Base-by-base conservation (phyloP, 2,329 filamentous ascomycete genomes). In the Aureobasidium vineae region DNA sequence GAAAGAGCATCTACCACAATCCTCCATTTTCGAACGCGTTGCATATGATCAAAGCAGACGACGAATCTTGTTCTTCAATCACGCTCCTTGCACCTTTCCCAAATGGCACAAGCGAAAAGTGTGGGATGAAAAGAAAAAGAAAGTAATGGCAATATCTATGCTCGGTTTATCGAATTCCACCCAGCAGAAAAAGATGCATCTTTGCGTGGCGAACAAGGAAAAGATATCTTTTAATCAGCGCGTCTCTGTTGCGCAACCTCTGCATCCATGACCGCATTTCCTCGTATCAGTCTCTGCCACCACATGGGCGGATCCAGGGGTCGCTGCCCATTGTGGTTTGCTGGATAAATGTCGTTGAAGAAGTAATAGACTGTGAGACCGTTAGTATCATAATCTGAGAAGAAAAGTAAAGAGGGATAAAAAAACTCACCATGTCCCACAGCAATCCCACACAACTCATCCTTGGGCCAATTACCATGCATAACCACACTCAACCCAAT, bases 271-370 rank as follows among this genome's bases (percentile, higher is more conserved):
- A 40, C 61, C 11, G 61, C 61, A 45, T 54, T 53, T 5, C 61
- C 61, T 10, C 61, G 23, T 54, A 64, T 54, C 21, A 98, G 74
- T 49, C 92, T 85, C 67, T 90, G 85, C 94, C 94, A 99, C 88
- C 91, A 97, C 67, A 81, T 80, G 0, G 95, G 95, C 43, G 95
- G 94, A 72, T 97, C 94, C 56, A 99, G 83, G 0, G 95, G 95
- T 66, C 91, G 85, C 61, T 90, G 88, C 21, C 92, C 92, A 69
- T 90, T 88, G 78, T 97, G 91, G 50, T 97, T 85, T 3, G 92
- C 90, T 3, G 95, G 95, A 77, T 97, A 99, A 19, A 99, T 93
- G 76, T 99, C 95, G 68, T 88, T 91, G 78, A 98, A 97, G 80
- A 97, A 99, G 78, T 98, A 99, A 90, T 93, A 98, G 47, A 98